These are phyloP conservation scores for Diplodia mutila DNA, from an alignment of 2,329 filamentous ascomycete species.

Conservation along the genomic window DNA sequence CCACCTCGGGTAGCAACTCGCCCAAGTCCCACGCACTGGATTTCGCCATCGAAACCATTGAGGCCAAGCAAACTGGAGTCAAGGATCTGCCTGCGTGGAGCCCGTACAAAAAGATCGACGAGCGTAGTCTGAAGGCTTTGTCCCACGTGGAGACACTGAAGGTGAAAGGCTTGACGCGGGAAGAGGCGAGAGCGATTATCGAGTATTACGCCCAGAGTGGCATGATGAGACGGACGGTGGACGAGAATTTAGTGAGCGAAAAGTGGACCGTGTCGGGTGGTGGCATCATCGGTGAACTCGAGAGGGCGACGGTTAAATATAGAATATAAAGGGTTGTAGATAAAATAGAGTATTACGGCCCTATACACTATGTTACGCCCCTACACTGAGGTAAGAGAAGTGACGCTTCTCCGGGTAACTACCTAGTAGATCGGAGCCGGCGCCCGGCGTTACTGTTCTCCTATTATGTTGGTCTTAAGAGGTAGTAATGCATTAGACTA, in stretches of 20 bases:
- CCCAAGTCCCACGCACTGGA: constrained; percentile 69
- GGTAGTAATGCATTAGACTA: no score
- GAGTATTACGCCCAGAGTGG: constrained; percentile 94
- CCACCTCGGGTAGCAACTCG: constrained; percentile 73
- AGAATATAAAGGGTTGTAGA: constrained; percentile 35
- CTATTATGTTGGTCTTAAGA: no score
- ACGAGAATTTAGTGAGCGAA: constrained; percentile 72
- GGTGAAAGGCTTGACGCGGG: constrained; percentile 70
- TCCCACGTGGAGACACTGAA: constrained; percentile 54
- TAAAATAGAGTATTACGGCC: no score
- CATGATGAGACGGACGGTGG: constrained; percentile 70
- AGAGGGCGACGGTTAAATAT: constrained; percentile 62
- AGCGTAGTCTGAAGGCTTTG: constrained; percentile 54
- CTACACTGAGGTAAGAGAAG: no score
- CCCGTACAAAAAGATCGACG: constrained; percentile 58
- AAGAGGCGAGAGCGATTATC: constrained; percentile 78
- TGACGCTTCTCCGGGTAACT: no score
- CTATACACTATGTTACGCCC: no score
- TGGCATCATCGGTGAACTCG: constrained; percentile 84
- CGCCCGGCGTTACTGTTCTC: no score
- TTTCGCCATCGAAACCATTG: constrained; percentile 61
- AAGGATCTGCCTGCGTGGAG: constrained; percentile 48
- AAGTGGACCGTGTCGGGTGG: constrained; percentile 83
- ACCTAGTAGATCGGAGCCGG: no score
- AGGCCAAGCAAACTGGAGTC: constrained; percentile 43